Evolutionary conservation across 192 early-diverging fungal genomes (phyloP), one percentile per base, ranked within the genome.

Genomic region (Gamsiella multidivaricata): DNA sequence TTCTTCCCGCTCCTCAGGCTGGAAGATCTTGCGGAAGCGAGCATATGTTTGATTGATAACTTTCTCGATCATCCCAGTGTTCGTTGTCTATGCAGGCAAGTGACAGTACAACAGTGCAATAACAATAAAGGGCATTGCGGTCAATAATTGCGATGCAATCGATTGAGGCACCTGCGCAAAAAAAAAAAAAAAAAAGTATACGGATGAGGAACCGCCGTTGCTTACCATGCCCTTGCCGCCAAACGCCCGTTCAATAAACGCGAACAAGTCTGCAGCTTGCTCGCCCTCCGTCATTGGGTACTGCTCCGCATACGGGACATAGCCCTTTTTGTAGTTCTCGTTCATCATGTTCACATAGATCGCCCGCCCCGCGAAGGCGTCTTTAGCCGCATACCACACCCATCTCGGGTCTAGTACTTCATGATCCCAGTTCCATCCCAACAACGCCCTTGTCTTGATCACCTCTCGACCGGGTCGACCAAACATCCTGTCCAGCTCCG

Each of bases 371-470:
- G 81, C 81, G 65, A 82, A 82, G 3, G 81, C 81, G 51, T 82
- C 81, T 52, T 75, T 56, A 34, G 81, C 68, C 23, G 81, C 74
- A 55, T 82, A 82, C 57, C 62, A 62, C 2, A 79, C 39, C 60
- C 74, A 69, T 23, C 61, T 59, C 9, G 54, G 54, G 10, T 79
- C 37, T 63, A 79, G 56, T 36, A 61, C 66, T 45, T 52, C 56
- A 36, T 55, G 41, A 66, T 83, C 79, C 67, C 79, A 83, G 42
- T 83, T 71, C 67, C 78, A 83, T 46, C 68, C 66, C 12, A 83
- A 39, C 42, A 76, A 54, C 4, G 63, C 56, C 46, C 65, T 75
- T 6, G 71, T 72, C 57, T 83, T 83, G 55, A 72, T 53, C 14
- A 83, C 59, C 22, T 75, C 82, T 11, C 79, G 62, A 2, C 80